Evolutionary conservation across 257 asterid species (phyloP).

Genomic region (Henckelia pumila): DNA sequence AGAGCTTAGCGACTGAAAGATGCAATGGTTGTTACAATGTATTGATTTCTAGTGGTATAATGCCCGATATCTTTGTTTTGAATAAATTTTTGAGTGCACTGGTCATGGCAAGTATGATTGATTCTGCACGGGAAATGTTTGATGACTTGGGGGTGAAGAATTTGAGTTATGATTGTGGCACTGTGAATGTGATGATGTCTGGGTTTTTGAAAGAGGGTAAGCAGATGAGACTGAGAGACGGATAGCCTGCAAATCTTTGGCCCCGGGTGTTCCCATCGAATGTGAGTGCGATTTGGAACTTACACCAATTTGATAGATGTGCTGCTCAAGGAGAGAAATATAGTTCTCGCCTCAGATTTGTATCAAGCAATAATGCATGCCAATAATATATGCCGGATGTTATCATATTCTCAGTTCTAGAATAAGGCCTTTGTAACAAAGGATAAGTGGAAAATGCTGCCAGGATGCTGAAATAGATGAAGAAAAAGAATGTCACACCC

Average conservation of each 20-base stretch:
- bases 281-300: slow-evolving; percentile 64
- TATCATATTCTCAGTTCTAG: slow-evolving; percentile 54
- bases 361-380: slow-evolving; percentile 71
- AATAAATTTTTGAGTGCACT: slow-evolving; percentile 48
- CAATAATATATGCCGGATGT: slow-evolving; percentile 67
- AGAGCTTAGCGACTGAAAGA: slow-evolving; percentile 43
- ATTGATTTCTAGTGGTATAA: slow-evolving; percentile 41
- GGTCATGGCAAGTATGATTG: slow-evolving; percentile 43
- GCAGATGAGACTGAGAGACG: slow-evolving; percentile 54
- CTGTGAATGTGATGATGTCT: slow-evolving; percentile 65
- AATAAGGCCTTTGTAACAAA: slow-evolving; percentile 69
- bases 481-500: slow-evolving; percentile 43
- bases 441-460: slow-evolving; percentile 62
- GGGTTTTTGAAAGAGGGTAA: slow-evolving; percentile 49
- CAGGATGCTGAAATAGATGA: slow-evolving; percentile 61
- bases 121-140: slow-evolving; percentile 45
- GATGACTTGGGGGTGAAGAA: slow-evolving; percentile 36
- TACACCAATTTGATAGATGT: slow-evolving; percentile 83
- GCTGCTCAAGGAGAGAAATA: slow-evolving; percentile 56
- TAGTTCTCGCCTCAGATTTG: slow-evolving; percentile 49
- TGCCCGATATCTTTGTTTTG: slow-evolving; percentile 32
- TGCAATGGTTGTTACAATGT: slow-evolving; percentile 55
- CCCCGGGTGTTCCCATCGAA: too few relatives aligned
- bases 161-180: slow-evolving; percentile 41
- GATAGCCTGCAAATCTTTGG: too few relatives aligned